Evolutionary conservation across 2,329 filamentous ascomycete genomes (phyloP).

Genomic region (Stagonosporopsis chrysanthemi): DNA sequence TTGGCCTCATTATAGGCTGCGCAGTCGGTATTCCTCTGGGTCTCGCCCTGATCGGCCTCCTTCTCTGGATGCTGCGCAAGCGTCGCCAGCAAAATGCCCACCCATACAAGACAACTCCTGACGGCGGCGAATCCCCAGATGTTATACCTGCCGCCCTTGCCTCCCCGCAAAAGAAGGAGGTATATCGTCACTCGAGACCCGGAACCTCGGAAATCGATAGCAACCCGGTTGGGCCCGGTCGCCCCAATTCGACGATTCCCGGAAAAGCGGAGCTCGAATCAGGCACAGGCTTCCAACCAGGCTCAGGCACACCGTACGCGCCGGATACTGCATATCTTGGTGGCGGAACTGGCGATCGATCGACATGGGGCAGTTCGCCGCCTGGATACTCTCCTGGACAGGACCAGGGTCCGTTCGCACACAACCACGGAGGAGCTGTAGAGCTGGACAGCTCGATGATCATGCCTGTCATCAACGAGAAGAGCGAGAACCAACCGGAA

Average conservation of each 20-base stretch:
- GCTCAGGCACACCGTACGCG: slow-evolving; percentile 31
- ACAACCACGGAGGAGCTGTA: slow-evolving; percentile 17
- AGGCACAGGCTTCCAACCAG: slow-evolving; percentile 37
- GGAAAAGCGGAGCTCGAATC: slow-evolving; percentile 43
- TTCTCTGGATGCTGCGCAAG: slow-evolving; percentile 45
- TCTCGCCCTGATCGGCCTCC: slow-evolving; percentile 39
- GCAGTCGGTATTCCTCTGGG: slow-evolving; percentile 48
- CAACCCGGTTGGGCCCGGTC: slow-evolving; percentile 38
- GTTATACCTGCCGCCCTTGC: slow-evolving; percentile 36
- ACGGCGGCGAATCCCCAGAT: slow-evolving; percentile 24
- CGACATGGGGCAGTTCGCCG: slow-evolving; percentile 39
- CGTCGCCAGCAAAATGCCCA: slow-evolving; percentile 32
- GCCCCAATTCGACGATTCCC: slow-evolving; percentile 36
- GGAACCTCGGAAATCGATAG: slow-evolving; percentile 40
- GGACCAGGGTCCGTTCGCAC: slow-evolving; percentile 17
- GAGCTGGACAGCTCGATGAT: slow-evolving; percentile 32
- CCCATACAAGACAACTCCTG: slow-evolving; percentile 28
- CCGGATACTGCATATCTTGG: slow-evolving; percentile 44
- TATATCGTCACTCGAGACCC: slow-evolving; percentile 23
- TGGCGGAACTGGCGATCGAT: slow-evolving; percentile 35
- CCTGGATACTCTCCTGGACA: slow-evolving; percentile 41
- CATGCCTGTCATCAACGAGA: slow-evolving; percentile 25
- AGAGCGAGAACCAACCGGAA: slow-evolving; percentile 20
- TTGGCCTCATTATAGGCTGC: slow-evolving; percentile 45
- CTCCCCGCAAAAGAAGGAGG: slow-evolving; percentile 26